A percentile compares a stretch with the other conserved stretches of the same genome.
phyloP scores from a whole-genome alignment of 208 protist species.

The Trypanosomatidae sp. region DNA sequence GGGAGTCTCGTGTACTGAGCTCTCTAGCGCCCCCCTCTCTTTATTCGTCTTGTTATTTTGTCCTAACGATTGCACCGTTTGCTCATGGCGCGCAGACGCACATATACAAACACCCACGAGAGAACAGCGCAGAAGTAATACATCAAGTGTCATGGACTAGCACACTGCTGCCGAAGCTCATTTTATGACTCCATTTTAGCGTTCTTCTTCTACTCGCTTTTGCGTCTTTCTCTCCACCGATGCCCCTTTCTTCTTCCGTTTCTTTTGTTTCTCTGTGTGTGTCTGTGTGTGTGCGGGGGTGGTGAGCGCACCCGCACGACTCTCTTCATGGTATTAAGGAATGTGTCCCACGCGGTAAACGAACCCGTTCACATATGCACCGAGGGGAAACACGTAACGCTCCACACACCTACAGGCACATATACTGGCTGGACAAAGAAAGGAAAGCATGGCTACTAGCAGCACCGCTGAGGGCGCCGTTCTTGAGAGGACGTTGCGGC shows the following conservation, averaged over 20 bases:
- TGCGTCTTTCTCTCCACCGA: not conserved
- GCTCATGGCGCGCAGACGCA: not conserved
- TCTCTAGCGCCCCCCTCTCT: too few species aligned
- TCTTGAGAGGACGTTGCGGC: slow-evolving; percentile 25
- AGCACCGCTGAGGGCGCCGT: not conserved
- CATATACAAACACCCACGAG: not conserved
- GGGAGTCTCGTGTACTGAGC: not conserved
- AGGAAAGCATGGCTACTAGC: slow-evolving; percentile 13
- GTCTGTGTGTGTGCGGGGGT: not conserved
- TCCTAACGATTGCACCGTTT: not conserved
- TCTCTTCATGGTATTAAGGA: not conserved
- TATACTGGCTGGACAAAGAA: not conserved
- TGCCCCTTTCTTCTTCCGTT: not conserved
- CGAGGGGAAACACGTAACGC: not conserved
- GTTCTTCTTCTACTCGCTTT: not conserved
- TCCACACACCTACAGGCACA: not conserved
- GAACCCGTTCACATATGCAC: not conserved
- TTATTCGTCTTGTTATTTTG: too few species aligned
- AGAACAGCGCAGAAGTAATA: not conserved
- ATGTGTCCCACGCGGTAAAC: not conserved
- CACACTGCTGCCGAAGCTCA: not conserved
- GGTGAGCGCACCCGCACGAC: not conserved
- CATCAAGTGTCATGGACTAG: not conserved
- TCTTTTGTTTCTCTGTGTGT: not conserved
- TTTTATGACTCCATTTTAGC: not conserved